phyloP scores from a whole-genome alignment of 192 early-diverging fungal genomes.

The Chytriomyces hyalinus region DNA sequence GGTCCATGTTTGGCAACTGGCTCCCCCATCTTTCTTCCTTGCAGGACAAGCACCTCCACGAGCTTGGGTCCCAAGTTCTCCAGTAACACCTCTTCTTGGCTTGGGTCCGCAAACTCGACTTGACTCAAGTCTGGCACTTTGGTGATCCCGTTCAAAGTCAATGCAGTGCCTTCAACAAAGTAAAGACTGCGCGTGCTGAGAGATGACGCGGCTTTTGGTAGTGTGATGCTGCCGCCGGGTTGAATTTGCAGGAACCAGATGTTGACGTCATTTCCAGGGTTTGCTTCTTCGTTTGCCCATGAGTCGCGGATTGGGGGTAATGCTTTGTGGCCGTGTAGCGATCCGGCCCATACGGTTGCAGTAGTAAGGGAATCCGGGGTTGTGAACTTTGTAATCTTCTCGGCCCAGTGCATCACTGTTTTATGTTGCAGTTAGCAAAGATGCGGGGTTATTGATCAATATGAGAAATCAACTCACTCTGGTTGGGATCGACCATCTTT shows the following conservation, averaged over 20 bases:
- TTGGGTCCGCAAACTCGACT: slow-evolving; percentile 49
- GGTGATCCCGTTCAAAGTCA: slow-evolving; percentile 6
- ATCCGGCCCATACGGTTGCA: slow-evolving; percentile 90
- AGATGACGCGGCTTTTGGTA: slow-evolving; percentile 22
- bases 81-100: slow-evolving; percentile 44
- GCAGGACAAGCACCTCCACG: slow-evolving; percentile 64
- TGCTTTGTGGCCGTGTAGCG: slow-evolving; percentile 41
- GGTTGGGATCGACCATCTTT: background rate
- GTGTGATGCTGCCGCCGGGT: slow-evolving; percentile 58
- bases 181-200: slow-evolving; percentile 18
- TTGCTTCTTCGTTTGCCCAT: no score
- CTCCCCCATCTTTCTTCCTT: slow-evolving; percentile 59
- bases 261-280: no score
- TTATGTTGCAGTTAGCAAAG: background rate
- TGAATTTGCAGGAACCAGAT: slow-evolving; percentile 48
- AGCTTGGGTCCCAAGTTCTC: slow-evolving; percentile 37
- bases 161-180: slow-evolving; percentile 40
- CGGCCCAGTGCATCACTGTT: slow-evolving; percentile 17
- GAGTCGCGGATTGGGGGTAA: background rate
- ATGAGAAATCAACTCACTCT: background rate
- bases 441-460: background rate
- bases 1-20: slow-evolving; percentile 64
- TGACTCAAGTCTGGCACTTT: slow-evolving; percentile 40
- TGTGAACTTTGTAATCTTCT: slow-evolving; percentile 65
- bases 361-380: slow-evolving; percentile 52